A percentile compares a stretch with the other conserved stretches of the same genome.
Evolutionary conservation across 1,284 basidiomycete genomes (phyloP).

Genomic region (Ganoderma resinaceum): DNA sequence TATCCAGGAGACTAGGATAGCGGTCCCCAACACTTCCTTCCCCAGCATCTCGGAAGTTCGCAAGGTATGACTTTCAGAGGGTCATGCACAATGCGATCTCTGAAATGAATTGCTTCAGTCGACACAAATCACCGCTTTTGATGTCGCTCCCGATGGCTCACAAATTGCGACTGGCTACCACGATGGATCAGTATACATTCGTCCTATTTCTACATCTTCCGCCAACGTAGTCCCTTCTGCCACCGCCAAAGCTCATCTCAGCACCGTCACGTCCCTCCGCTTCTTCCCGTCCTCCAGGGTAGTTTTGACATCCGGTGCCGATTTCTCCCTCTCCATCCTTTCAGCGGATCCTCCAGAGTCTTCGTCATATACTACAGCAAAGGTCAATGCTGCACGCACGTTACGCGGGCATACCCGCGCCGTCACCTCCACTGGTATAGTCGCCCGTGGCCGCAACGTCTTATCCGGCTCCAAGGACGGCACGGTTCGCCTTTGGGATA

Average conservation of each 20-base stretch:
- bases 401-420: slow-evolving; percentile 75
- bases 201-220: slow-evolving; percentile 34
- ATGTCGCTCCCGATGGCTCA: slow-evolving; percentile 61
- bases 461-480: slow-evolving; percentile 71
- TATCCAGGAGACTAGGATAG: slow-evolving; percentile 53
- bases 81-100: neutral
- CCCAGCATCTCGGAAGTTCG: slow-evolving; percentile 49
- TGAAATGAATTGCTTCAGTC: slow-evolving; percentile 15
- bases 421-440: slow-evolving; percentile 64
- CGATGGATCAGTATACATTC: slow-evolving; percentile 60
- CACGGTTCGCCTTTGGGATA: slow-evolving; percentile 79
- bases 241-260: slow-evolving; percentile 57
- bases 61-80: slow-evolving; percentile 45
- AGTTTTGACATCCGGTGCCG: slow-evolving; percentile 67
- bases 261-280: slow-evolving; percentile 59
- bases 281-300: slow-evolving; percentile 73
- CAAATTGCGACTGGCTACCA: slow-evolving; percentile 67
- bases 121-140: slow-evolving; percentile 64
- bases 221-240: slow-evolving; percentile 31
- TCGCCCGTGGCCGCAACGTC: slow-evolving; percentile 70
- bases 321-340: slow-evolving; percentile 68
- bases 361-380: slow-evolving; percentile 31
- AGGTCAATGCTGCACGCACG: slow-evolving; percentile 57
- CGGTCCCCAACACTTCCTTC: slow-evolving; percentile 53
- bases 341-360: slow-evolving; percentile 52